Evolutionary conservation across 2,329 filamentous ascomycete genomes (phyloP), one percentile per base, ranked within the genome.

Genomic region (Penicillium brevicompactum): DNA sequence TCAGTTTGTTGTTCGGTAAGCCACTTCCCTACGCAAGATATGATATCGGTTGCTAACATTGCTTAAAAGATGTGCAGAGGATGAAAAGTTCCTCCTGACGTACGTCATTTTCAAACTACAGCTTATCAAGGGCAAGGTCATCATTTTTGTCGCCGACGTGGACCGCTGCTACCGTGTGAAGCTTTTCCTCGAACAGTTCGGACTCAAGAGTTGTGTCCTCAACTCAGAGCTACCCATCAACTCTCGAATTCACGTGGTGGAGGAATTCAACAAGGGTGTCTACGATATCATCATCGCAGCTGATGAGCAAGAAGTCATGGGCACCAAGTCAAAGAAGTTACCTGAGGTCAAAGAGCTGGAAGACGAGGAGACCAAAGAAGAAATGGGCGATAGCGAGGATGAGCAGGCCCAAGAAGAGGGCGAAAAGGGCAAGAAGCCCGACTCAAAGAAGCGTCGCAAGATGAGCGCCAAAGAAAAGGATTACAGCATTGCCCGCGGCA

Each of bases 281-380:
- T 99, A 99, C 80, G 93, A 99, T 67, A 97, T 97, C 59, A 92
- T 99, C 63, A 96, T 99, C 66, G 94, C 94, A 1, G 92, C 91
- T 0, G 94, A 99, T 66, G 92, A 96, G 70, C 88, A 90, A 61
- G 92, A 96, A 69, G 84, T 95, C 10, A 74, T 96, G 10, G 91
- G 89, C 11, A 55, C 63, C 6, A 75, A 75, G 55, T 59, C 67
- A 43, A 73, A 69, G 57, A 74, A 71, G 55, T 50, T 63, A 2
- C 51, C 64, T 42, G 67, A 70, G 22, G 58, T 61, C 14, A 52
- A 66, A 21, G 61, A 65, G 21, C 61, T 61, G 16, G 61, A 64
- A 3, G 63, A 62, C 27, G 66, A 69, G 5, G 66, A 68, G 21
- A 63, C 60, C 18, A 67, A 67, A 53, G 57, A 67, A 22, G 65